A percentile compares a stretch with the other conserved stretches of the same genome.
Evolutionary conservation across 345 rosid genomes (phyloP).

Genomic region (Gossypium arboreum): DNA sequence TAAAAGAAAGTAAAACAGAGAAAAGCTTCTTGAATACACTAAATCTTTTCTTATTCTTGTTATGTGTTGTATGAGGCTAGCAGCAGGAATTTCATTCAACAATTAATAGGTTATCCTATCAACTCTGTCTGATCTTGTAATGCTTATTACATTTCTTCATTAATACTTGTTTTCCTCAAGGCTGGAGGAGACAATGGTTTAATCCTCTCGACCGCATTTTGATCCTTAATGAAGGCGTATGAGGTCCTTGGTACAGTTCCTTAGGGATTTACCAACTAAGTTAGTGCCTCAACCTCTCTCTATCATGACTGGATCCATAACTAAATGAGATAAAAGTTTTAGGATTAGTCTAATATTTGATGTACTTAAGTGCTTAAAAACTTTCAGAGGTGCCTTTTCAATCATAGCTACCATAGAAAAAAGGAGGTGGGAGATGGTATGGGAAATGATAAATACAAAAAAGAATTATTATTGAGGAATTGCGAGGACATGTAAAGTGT

Average conservation of each 20-base stretch:
- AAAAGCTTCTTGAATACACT: background rate
- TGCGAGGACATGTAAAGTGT: background rate
- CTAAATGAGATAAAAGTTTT: background rate
- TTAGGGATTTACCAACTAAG: background rate
- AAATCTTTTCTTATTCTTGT: background rate
- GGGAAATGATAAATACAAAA: background rate
- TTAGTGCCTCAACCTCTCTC: background rate
- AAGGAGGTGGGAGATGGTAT: background rate
- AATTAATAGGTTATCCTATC: background rate
- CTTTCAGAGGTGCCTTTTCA: background rate
- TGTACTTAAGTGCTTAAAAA: background rate
- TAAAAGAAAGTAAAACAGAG: conserved; percentile 1
- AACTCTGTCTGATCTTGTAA: background rate
- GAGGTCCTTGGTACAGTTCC: background rate
- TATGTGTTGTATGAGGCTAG: background rate
- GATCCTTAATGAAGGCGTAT: background rate
- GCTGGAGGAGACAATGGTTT: too few relatives aligned
- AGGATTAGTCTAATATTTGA: background rate
- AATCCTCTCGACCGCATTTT: background rate
- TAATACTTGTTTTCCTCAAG: background rate
- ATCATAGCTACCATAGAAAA: background rate
- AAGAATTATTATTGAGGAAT: background rate
- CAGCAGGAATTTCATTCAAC: background rate
- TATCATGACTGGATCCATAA: background rate
- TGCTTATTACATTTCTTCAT: background rate